Evolutionary conservation across 2,329 filamentous ascomycete species (phyloP).

Genomic region (Xylaria sp.): DNA sequence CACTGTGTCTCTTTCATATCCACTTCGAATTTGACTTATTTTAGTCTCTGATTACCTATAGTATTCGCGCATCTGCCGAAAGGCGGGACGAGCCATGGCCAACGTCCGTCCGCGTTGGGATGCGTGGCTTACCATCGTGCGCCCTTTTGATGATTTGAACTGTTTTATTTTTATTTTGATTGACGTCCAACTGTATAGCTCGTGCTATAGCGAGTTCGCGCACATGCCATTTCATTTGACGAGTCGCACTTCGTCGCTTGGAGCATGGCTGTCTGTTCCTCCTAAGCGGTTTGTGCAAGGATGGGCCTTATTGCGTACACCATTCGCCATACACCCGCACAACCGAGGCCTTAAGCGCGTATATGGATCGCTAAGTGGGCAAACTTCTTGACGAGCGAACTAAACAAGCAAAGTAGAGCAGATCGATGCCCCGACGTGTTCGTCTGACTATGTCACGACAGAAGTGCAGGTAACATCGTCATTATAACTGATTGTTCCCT

Average conservation of each 20-base stretch:
- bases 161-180: neutral
- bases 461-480: neutral
- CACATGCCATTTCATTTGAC: neutral
- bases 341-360: neutral
- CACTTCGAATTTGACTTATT: constrained; percentile 9
- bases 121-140: neutral
- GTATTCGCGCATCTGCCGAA: constrained; percentile 11
- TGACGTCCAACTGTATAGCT: neutral
- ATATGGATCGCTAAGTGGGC: neutral
- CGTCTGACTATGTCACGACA: neutral
- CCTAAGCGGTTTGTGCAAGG: constrained; percentile 12
- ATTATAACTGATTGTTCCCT: neutral
- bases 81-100: constrained; percentile 25
- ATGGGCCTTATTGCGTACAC: neutral
- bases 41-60: neutral
- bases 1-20: constrained; percentile 11
- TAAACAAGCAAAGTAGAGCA: neutral
- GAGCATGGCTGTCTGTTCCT: neutral
- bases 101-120: neutral
- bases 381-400: neutral
- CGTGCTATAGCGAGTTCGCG: constrained; percentile 10
- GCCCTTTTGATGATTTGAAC: neutral
- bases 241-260: constrained; percentile 2
- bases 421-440: constrained; percentile 8
- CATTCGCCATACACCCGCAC: neutral